Base-by-base conservation (phyloP, 352 stramenopile genomes). In the Phytophthora vignae region DNA sequence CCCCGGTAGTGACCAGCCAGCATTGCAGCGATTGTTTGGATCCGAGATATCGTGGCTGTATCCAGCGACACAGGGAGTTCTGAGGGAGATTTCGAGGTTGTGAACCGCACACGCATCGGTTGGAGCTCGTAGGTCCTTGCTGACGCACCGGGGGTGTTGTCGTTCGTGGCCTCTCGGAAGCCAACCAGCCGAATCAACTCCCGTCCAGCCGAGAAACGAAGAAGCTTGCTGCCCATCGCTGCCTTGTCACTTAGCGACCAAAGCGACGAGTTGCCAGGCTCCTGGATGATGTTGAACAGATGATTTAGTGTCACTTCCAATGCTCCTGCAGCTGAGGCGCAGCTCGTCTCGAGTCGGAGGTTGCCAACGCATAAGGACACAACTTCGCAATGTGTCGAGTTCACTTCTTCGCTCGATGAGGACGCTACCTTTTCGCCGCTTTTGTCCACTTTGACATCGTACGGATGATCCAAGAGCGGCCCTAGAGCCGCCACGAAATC, bases 401-500 rank as follows among this genome's bases (percentile, higher is more conserved):
- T 52, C 0, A 19, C 50, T 31, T 67, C 46, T 11, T 68, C 33
- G 0, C 36, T 27, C 3, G 40, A 25, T 1, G 57, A 33, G 21
- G 48, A 19, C 27, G 48, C 36, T 12, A 31, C 21, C 21, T 21
- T 7, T 14, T 72, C 52, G 6, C 44, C 66, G 31, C 22, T 56
- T 64, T 60, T 67, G 5, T 40, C 27, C 11, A 19, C 56, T 55
- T 48, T 36, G 0, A 79, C 38, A 33, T 90, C 83, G 44, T 83
- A 91, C 0, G 73, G 49, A 57, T 91, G 82, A 29, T 93, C 84
- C 10, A 93, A 22, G 0, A 83, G 10, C 6, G 84, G 84, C 1
- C 84, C 81, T 0, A 93, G 38, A 2, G 86, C 74, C 12, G 82
- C 78, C 2, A 91, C 81, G 61, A 92, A 90, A 49, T 92, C 86